These are phyloP conservation scores for Alisma plantagoaquatica DNA, from an alignment of 106 monocot genomes.

Conservation along the genomic window DNA sequence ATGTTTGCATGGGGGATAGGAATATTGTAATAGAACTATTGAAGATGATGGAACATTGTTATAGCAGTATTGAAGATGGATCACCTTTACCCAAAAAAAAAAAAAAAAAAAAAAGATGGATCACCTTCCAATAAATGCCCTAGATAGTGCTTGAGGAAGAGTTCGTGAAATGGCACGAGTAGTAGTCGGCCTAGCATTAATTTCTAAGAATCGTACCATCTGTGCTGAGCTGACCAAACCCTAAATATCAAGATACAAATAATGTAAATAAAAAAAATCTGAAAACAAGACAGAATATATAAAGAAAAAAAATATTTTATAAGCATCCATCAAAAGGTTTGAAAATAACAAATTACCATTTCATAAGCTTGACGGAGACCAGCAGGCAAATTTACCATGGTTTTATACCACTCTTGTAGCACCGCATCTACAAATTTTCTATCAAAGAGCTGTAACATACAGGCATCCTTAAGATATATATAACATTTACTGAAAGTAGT, in stretches of 20 bases:
- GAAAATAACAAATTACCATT: conserved; percentile 45
- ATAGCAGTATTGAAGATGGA: too few species aligned
- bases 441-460: conserved; percentile 83
- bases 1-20: too few species aligned
- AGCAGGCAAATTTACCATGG: conserved; percentile 74
- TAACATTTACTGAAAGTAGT: too few species aligned
- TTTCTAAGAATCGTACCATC: conserved; percentile 75
- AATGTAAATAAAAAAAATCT: background rate
- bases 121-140: conserved; percentile 95
- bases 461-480: too few species aligned
- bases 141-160: conserved; percentile 73
- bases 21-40: too few species aligned
- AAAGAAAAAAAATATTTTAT: too few species aligned
- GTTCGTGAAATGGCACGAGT: conserved; percentile 64
- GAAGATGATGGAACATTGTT: too few species aligned
- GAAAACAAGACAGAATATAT: background rate
- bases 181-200: conserved; percentile 76
- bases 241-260: conserved; percentile 18
- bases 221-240: conserved; percentile 90
- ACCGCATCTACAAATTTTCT: conserved; percentile 95
- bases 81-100: too few species aligned
- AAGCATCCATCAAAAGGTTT: too few species aligned
- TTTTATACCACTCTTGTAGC: conserved; percentile 92
- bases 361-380: conserved; percentile 94
- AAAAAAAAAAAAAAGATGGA: too few species aligned